Evolutionary conservation across 2,329 filamentous ascomycete species (phyloP).

Genomic region (Venturia nashicola): DNA sequence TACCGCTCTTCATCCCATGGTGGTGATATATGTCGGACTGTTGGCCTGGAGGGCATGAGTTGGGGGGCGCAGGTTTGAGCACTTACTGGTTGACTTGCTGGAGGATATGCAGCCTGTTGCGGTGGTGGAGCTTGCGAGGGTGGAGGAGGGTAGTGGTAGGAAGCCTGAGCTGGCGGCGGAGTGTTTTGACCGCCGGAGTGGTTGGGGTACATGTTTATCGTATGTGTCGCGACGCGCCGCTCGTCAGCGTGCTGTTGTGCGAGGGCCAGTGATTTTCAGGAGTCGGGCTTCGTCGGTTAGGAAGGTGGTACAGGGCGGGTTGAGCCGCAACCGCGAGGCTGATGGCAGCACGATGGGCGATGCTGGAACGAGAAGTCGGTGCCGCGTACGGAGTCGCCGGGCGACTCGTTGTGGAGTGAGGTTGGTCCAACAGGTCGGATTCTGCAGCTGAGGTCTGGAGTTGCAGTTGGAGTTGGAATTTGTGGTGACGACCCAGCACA

Average conservation of each 20-base stretch:
- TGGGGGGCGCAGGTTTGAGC: background rate
- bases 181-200: slow-evolving; percentile 22
- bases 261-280: background rate
- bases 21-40: background rate
- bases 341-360: background rate
- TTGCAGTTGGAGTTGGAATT: background rate
- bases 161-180: slow-evolving; percentile 15
- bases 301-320: slow-evolving; percentile 11
- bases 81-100: slow-evolving; percentile 8
- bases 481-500: slow-evolving; percentile 5
- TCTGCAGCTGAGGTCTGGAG: background rate
- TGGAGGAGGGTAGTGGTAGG: slow-evolving; percentile 14
- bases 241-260: slow-evolving; percentile 8
- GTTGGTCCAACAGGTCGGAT: background rate
- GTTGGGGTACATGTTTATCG: slow-evolving; percentile 12
- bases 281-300: slow-evolving; percentile 8
- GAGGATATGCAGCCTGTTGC: slow-evolving; percentile 11
- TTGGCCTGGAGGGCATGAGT: background rate
- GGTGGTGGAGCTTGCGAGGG: slow-evolving; percentile 11
- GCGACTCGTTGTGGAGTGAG: background rate
- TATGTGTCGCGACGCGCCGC: background rate
- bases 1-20: background rate
- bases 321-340: slow-evolving; percentile 8
- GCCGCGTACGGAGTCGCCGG: background rate
- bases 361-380: background rate